Base-by-base conservation (phyloP, 2,329 filamentous ascomycete species). In the Fusarium tjaetaba region DNA sequence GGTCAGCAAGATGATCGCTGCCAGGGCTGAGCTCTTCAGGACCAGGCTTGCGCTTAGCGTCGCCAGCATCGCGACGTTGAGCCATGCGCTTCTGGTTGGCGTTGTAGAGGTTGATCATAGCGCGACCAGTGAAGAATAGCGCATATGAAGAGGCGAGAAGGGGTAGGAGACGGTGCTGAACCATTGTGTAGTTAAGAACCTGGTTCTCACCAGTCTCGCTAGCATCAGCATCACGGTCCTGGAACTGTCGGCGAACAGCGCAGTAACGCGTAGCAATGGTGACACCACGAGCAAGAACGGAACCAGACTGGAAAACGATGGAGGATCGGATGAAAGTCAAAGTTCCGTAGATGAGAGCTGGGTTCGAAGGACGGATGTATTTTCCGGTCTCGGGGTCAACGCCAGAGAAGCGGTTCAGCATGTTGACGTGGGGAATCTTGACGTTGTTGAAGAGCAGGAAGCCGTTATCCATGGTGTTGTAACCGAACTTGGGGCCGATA, bases 391-490 rank as follows among this genome's bases (percentile, higher is more conserved):
- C 86, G 5, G 90, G 88, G 77, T 94, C 91, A 56, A 95, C 87
- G 7, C 88, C 84, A 1, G 92, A 92, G 84, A 91, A 94, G n/a
- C 88, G 86, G 58, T 90, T 89, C 57, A 95, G 83, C 91, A 95
- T 93, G 83, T 90, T 92, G 73, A 90, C 83, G 79, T 95, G 92
- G 3, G 93, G 93, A 22, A 95, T 85, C 81, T 94, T 77, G 61
- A 93, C 86, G 24, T 94, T 85, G 84, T 94, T 94, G 82, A 95
- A 91, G 28, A 95, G 87, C 16, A 94, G 83, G 85, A 93, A 95
- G 3, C 93, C 93, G 75, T 95, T 95, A 81, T 95, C 93, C 92
- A 94, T 94, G 60, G 91, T 93, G 82, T 93, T 93, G 84, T 93
- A 94, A 15, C 92, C 92, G 72, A 93, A 92, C 81, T 95, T 95